Evolutionary conservation across 768 basidiomycete genomes (phyloP), one percentile per base, ranked within the genome.

Genomic region (Leccinum obscurum): DNA sequence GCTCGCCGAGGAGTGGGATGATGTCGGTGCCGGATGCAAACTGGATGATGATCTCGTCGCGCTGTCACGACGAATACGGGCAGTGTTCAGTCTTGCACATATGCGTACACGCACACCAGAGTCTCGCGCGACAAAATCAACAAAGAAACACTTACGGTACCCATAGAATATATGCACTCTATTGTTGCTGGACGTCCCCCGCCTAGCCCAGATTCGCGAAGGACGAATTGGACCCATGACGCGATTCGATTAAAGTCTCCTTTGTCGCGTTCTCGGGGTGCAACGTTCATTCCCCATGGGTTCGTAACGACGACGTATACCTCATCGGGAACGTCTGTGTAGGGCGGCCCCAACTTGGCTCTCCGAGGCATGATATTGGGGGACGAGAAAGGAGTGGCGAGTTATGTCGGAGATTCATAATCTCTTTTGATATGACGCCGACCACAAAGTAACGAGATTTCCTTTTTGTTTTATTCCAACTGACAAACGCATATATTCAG

Each of bases 11-110:
- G 13, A 73, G 62, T 2, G 73, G 70, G 10, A 69, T 55, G 6
- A 73, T 62, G 35, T 67, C 46, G 0, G 73, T 75, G 10, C 61
- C 64, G 4, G 54, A 30, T 52, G 52, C 57, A 13, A 74, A 66
- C 22, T 75, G 73, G 14, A 73, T 54, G 41, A 74, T 73, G 4
- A 73, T 52, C 32, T 73, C 72, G 22, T 67, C 60, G 6, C 68
- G 74, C 72, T 75, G 52, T 20, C 5, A 52, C 11, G 9, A 52
- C 17, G 37, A 39, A 3, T 7, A 39, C 14, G 7, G 17, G 17
- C 8, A 15, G 39, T 15, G 39, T 41, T 41, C 39, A 41, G 39
- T 9, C 17, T 9, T 41, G n/a, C 9, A 41, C 9, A 41, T 2
- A n/a, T 3, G 17, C 39, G n/a, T 30, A 28, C 10, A 34, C 26